Evolutionary conservation across 495 filamentous ascomycete species (phyloP).

Genomic region (Clavariopsis aquatica): DNA sequence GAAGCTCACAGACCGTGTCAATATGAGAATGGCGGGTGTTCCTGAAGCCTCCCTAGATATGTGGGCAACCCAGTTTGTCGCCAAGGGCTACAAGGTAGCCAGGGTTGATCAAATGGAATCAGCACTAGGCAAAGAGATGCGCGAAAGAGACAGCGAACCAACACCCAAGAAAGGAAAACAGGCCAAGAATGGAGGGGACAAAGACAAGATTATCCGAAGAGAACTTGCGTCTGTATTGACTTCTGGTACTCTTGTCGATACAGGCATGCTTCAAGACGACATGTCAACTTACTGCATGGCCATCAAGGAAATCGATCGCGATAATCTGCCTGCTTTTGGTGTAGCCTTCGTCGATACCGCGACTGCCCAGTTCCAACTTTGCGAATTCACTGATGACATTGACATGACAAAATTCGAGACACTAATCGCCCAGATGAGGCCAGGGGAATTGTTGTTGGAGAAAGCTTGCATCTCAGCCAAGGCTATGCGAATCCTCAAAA

Average conservation of each 20-base stretch:
- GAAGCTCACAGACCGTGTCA: conserved; percentile 96
- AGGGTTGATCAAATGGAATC: conserved; percentile 95
- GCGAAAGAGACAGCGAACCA: conserved; percentile 67
- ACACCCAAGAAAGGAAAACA: conserved; percentile 57
- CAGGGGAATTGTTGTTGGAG: conserved; percentile 87
- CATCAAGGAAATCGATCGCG: conserved; percentile 82
- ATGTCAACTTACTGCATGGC: conserved; percentile 96
- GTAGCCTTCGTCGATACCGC: conserved; percentile 95
- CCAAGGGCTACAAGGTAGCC: conserved; percentile 94
- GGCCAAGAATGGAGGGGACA: too few relatives aligned
- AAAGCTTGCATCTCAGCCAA: conserved; percentile 82
- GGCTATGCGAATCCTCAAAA: conserved; percentile 90
- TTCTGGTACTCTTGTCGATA: conserved; percentile 88
- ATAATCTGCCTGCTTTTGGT: conserved; percentile 81
- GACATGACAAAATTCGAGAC: conserved; percentile 99
- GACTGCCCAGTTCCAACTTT: conserved; percentile 90
- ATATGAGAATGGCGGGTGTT: conserved; percentile 98
- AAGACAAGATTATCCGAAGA: conserved; percentile 88
- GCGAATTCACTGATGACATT: conserved; percentile 87
- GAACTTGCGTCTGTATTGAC: conserved; percentile 92
- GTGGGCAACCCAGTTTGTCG: conserved; percentile 93
- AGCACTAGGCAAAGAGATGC: conserved; percentile 96
- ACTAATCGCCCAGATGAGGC: conserved; percentile 88
- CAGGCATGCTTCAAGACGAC: conserved; percentile 95
- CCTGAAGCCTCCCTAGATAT: conserved; percentile 86